Evolutionary conservation across 768 basidiomycete genomes (phyloP), one percentile per base, ranked within the genome.

Genomic region (Inosperma sp.): DNA sequence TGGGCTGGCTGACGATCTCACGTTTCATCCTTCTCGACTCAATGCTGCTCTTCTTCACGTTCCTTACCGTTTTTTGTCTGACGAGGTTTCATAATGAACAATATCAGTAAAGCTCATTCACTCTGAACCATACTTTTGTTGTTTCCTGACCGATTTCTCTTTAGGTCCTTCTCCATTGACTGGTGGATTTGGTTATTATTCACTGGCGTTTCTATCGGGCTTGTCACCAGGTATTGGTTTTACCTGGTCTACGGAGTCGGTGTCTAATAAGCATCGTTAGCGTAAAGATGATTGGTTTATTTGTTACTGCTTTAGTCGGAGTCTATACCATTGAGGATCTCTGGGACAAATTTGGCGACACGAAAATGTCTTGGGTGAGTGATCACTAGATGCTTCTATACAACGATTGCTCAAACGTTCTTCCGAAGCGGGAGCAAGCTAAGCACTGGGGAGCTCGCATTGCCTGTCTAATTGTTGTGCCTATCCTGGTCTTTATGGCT

Each of bases 21-120:
- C 84, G 95, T 21, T 99, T 99, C 67, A 93, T 98, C 69, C 83
- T 99, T 30, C 76, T 99, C 61, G 96, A 99, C 66, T 93, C 96
- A 17, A 96, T 99, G 92, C 74, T 99, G n/a, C 74, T 99, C 27
- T 96, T 95, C 78, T 98, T 99, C 75, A 98, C 96, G 33, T 92
- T 97, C 77, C 84, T 90, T 63, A 94, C 94, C 35, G 88, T 95
- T 59, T 94, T 95, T 70, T 91, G 88, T 65, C 73, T 98, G 43
- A 83, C 90, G 41, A 96, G 94, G 69, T 98, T 98, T 72, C 93
- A 98, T 65, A 96, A 96, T 64, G 90, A 97, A 67, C 92, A 94
- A 73, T 88, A 86, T 58, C 83, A 89, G 93, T 95, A 60, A 62
- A 91, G 73, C 4, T 21, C 5, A 22, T 14, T 33, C 40, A 12